Conservation (phyloP, 2,329 filamentous ascomycete species). For the Catunica adiposa region DNA sequence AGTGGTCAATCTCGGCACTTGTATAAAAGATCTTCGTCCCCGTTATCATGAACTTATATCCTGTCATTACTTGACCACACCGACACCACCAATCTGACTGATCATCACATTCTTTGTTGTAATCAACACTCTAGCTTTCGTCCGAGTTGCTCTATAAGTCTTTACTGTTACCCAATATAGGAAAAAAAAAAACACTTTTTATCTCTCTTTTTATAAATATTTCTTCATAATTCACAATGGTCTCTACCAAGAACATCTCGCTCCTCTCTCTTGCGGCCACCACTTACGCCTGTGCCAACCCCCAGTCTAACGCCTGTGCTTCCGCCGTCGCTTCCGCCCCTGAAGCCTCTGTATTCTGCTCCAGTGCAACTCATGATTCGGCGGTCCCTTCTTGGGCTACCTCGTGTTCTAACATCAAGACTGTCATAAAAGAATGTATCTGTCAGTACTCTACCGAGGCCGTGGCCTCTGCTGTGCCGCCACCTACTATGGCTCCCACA, state of each 20-base stretch:
- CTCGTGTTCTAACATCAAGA: slow-evolving; percentile 19
- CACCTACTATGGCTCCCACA: neutral
- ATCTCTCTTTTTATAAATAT: slow-evolving; percentile 2
- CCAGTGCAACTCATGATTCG: slow-evolving; percentile 19
- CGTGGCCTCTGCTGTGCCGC: neutral
- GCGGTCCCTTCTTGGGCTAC: slow-evolving; percentile 20
- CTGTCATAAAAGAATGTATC: slow-evolving; percentile 21
- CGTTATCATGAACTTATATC: neutral
- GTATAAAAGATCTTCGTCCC: neutral
- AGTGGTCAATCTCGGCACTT: neutral
- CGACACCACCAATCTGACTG: neutral
- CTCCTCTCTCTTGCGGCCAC: slow-evolving; percentile 8
- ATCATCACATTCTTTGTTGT: slow-evolving; percentile 6
- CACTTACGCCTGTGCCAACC: slow-evolving; percentile 10
- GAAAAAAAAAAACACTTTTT: neutral
- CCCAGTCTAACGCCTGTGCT: slow-evolving; percentile 17
- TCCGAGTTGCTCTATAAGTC: slow-evolving; percentile 13
- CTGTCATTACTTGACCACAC: slow-evolving; percentile 2
- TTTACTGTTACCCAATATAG: slow-evolving; percentile 5
- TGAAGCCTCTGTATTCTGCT: slow-evolving; percentile 15
- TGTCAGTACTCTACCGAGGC: slow-evolving; percentile 19
- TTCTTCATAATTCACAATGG: slow-evolving; percentile 8
- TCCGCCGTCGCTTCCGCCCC: slow-evolving; percentile 15
- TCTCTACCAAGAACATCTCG: slow-evolving; percentile 9
- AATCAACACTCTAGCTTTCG: too few relatives aligned